These are phyloP conservation scores for Acacia acuminata DNA, from an alignment of 306 rosid species.

Conservation along the genomic window DNA sequence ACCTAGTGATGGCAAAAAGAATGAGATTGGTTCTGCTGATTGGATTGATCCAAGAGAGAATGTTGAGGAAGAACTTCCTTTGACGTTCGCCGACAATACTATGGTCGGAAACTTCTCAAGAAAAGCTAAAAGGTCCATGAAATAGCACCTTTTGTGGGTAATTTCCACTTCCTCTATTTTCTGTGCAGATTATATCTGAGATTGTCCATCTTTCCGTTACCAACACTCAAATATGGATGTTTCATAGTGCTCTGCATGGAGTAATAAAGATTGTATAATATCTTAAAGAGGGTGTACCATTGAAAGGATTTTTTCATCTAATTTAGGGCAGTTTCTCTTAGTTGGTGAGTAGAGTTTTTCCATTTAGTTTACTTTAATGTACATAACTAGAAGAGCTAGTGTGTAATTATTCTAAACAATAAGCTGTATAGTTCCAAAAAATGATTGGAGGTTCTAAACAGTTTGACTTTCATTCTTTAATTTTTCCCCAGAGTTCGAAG, in stretches of 20 bases:
- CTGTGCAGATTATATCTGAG: slow-evolving; percentile 15
- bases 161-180: not conserved
- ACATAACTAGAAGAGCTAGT: slow-evolving; percentile 1
- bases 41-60: slow-evolving; percentile 54
- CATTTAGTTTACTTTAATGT: slow-evolving; percentile 27
- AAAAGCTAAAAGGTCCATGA: slow-evolving; percentile 49
- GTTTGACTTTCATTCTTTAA: not conserved
- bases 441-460: not conserved
- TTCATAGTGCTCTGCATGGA: not conserved
- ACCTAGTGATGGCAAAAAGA: slow-evolving; percentile 32
- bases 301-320: slow-evolving; percentile 25
- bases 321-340: slow-evolving; percentile 21
- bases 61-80: slow-evolving; percentile 74
- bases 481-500: not conserved
- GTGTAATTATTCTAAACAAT: not conserved
- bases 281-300: slow-evolving; percentile 11
- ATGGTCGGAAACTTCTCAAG: slow-evolving; percentile 38
- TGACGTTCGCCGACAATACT: slow-evolving; percentile 69
- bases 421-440: not conserved
- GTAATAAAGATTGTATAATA: slow-evolving; percentile 5
- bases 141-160: slow-evolving; percentile 16
- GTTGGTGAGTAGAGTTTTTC: slow-evolving; percentile 7
- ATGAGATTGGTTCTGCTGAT: slow-evolving; percentile 38
- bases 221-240: not conserved
- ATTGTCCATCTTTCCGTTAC: slow-evolving; percentile 7